Evolutionary conservation across 2,329 filamentous ascomycete species (phyloP).

Genomic region (Trichoderma semiorbis): DNA sequence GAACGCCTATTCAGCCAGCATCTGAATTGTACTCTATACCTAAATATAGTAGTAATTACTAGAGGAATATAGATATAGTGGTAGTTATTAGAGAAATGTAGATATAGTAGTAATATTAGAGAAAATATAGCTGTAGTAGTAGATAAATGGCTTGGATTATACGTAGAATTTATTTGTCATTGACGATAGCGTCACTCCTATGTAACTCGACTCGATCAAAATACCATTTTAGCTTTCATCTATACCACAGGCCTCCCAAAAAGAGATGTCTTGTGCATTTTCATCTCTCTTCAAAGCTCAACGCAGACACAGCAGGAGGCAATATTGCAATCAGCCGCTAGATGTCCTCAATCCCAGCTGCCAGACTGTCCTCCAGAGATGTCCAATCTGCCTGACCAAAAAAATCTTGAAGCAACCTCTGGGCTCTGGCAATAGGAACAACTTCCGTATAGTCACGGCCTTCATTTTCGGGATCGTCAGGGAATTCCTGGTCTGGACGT

Average conservation of each 20-base stretch:
- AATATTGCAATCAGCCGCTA: background rate
- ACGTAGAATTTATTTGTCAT: too few relatives aligned
- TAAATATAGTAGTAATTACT: too few relatives aligned
- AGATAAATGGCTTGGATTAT: too few relatives aligned
- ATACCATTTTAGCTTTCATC: background rate
- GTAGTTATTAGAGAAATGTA: too few relatives aligned
- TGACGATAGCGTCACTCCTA: too few relatives aligned
- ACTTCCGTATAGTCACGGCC: background rate
- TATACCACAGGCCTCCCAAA: background rate
- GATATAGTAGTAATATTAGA: too few relatives aligned
- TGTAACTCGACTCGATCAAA: too few relatives aligned
- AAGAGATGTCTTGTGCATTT: background rate
- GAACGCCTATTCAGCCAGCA: too few relatives aligned
- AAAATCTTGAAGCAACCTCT: background rate
- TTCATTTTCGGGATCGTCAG: background rate
- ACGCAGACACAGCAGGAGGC: background rate
- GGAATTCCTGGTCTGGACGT: background rate
- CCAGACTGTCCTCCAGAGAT: background rate
- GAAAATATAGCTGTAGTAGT: too few relatives aligned
- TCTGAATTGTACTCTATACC: too few relatives aligned
- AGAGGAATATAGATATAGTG: too few relatives aligned
- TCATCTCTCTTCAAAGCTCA: background rate
- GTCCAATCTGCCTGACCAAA: background rate
- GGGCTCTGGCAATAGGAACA: background rate
- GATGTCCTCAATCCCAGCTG: background rate